Conservation (phyloP, 2,329 filamentous ascomycete genomes). For the Verticillium klebahnii region DNA sequence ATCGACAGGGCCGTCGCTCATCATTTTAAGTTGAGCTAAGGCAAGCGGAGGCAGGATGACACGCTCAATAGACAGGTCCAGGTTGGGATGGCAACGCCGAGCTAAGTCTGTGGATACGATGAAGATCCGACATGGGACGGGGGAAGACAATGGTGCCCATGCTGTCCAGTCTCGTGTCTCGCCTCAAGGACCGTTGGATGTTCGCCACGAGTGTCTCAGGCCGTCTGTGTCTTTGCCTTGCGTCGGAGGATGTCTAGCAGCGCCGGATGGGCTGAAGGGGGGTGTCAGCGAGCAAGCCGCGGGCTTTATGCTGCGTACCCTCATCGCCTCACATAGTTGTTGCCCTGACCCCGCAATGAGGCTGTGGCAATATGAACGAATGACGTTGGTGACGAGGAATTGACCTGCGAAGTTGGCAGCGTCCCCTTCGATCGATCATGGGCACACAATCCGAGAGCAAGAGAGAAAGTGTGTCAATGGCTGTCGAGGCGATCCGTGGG, state of each 20-base stretch:
- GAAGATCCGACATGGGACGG: too few species aligned
- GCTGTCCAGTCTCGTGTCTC: too few species aligned
- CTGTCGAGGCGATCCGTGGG: too few species aligned
- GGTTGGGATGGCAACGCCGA: neutral
- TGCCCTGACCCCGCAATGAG: neutral
- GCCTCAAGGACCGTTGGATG: neutral
- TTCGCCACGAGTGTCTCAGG: neutral
- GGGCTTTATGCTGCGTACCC: neutral
- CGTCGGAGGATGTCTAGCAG: neutral
- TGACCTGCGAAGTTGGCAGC: too few species aligned
- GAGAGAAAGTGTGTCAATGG: too few species aligned
- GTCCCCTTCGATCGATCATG: too few species aligned
- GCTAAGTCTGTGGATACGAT: too few species aligned
- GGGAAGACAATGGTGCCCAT: too few species aligned
- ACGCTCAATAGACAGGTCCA: neutral
- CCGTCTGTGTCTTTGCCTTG: neutral
- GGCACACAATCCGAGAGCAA: too few species aligned
- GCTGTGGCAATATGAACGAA: neutral
- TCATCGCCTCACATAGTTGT: neutral
- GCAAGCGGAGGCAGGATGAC: neutral
- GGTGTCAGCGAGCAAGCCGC: neutral
- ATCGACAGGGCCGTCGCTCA: neutral
- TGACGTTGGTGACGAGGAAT: neutral
- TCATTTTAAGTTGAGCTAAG: neutral
- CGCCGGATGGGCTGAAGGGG: neutral